Conservation (phyloP, 805 yeast genomes). For the Zygoascus tannicola region DNA sequence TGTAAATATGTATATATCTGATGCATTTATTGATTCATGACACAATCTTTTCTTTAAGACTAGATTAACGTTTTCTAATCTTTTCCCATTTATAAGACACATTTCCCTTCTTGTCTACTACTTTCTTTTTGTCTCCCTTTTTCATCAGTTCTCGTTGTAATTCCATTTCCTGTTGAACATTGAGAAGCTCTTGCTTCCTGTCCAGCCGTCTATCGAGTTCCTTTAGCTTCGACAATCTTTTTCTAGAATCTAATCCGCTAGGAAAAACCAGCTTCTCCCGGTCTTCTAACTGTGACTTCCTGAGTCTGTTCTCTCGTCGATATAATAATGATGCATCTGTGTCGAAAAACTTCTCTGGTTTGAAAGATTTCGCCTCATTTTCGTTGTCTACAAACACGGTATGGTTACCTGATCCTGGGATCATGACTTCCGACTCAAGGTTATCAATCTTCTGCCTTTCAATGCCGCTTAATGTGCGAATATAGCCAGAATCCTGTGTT, state of each 20-base stretch:
- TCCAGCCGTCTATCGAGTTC: constrained; percentile 55
- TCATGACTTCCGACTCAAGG: constrained; percentile 28
- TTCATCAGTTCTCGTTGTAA: constrained; percentile 82
- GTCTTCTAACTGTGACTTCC: constrained; percentile 43
- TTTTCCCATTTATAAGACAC: constrained; percentile 77
- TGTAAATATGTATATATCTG: constrained; percentile 4
- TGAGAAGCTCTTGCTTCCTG: constrained; percentile 56
- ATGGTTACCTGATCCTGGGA: constrained; percentile 39
- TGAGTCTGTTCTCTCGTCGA: constrained; percentile 64
- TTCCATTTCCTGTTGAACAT: constrained; percentile 65
- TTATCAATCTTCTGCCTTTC: constrained; percentile 59
- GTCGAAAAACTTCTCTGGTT: constrained; percentile 56
- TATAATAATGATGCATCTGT: constrained; percentile 57
- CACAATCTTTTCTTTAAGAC: constrained; percentile 2
- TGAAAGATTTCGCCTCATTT: constrained; percentile 46
- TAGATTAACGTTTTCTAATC: constrained; percentile 29
- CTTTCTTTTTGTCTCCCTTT: constrained; percentile 76
- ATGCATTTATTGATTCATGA: neutral
- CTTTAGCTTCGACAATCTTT: constrained; percentile 44
- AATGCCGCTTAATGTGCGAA: constrained; percentile 63
- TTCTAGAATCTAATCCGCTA: constrained; percentile 3
- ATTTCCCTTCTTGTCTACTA: constrained; percentile 56
- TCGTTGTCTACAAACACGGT: constrained; percentile 73
- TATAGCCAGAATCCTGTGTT: constrained; percentile 84
- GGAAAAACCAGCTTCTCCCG: constrained; percentile 24